These are phyloP conservation scores for Crithidia bombi DNA, from an alignment of 208 protist species.

Conservation along the genomic window DNA sequence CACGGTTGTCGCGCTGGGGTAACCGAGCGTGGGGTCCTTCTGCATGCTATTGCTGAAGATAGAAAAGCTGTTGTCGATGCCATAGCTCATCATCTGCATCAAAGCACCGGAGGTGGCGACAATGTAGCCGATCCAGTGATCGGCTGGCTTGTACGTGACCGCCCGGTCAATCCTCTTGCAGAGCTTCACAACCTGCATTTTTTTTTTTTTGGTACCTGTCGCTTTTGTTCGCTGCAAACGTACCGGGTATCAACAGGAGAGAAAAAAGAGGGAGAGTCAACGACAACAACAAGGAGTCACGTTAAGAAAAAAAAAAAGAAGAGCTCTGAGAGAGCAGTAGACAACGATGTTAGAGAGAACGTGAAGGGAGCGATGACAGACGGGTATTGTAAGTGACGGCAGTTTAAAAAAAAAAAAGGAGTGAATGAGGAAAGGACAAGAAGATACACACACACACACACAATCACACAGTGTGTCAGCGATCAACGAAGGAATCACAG, in stretches of 20 bases:
- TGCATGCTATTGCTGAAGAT: constrained; percentile 81
- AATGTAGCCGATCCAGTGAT: constrained; percentile 78
- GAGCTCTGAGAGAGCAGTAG: too few species aligned
- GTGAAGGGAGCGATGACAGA: too few species aligned
- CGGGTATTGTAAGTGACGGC: too few species aligned
- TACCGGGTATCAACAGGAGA: neutral
- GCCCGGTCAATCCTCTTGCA: constrained; percentile 28
- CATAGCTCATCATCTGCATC: constrained; percentile 88
- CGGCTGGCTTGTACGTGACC: constrained; percentile 56
- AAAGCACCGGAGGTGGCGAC: constrained; percentile 79
- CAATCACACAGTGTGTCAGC: neutral
- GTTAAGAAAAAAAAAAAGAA: too few species aligned
- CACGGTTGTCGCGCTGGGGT: constrained; percentile 64
- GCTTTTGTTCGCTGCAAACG: neutral
- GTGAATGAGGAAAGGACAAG: constrained; percentile 4
- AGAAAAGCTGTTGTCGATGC: constrained; percentile 86
- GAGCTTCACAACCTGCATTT: constrained; percentile 21
- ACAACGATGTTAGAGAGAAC: too few species aligned
- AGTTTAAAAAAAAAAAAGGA: neutral
- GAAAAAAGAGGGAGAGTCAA: too few species aligned
- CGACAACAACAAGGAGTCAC: too few species aligned
- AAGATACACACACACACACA: neutral
- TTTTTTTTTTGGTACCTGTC: constrained; percentile 27
- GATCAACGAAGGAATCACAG: neutral
- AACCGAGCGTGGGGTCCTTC: constrained; percentile 65